Evolutionary conservation across 1,284 basidiomycete species (phyloP), one percentile per base, ranked within the genome.

Genomic region (Cryptococcus jaspeensis): DNA sequence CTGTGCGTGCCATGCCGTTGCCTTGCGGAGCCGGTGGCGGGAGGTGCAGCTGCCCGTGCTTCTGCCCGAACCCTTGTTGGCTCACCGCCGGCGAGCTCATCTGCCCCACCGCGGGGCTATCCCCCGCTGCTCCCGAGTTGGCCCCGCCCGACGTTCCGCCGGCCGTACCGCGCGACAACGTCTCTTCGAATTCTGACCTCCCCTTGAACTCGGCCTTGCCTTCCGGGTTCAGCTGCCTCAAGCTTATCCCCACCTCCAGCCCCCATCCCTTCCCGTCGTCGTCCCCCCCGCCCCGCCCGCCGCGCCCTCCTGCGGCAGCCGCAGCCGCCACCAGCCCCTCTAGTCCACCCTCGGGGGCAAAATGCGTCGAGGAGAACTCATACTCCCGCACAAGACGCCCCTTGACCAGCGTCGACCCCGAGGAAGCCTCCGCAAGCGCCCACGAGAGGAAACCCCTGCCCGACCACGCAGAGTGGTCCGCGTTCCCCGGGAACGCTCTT

Each of bases 401-500:
- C 41, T 65, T 64, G 25, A 71, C 63, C 9, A 74, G 59, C 9
- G 70, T 74, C 39, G 41, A 55, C 0, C 74, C 74, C 0, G 50
- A 32, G 3, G 60, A 64, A 2, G 47, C 8, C 52, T 76, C 74
- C 16, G 60, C 40, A 8, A 74, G 49, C 18, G 65, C 62, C 74
- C 74, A 76, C 2, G 71, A 73, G 11, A 76, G 62, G 45, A 74
- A 74, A 0, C 74, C 74, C 58, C 68, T 67, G 25, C 74, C 74
- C 7, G 69, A 63, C 72, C 72, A 75, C 13, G 61, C 58, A 4
- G 59, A 55, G 20, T 16, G 43, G n/a, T 52, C 52, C 8, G 36
- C 32, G 32, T 46, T 40, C 7, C 51, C 50, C 39, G 59, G 53
- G 40, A 65, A 60, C 9, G 65, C 64, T 11, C 59, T 42, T 11